Conservation (phyloP, 129 eudicot species). For the Gnaphalium uliginosum region DNA sequence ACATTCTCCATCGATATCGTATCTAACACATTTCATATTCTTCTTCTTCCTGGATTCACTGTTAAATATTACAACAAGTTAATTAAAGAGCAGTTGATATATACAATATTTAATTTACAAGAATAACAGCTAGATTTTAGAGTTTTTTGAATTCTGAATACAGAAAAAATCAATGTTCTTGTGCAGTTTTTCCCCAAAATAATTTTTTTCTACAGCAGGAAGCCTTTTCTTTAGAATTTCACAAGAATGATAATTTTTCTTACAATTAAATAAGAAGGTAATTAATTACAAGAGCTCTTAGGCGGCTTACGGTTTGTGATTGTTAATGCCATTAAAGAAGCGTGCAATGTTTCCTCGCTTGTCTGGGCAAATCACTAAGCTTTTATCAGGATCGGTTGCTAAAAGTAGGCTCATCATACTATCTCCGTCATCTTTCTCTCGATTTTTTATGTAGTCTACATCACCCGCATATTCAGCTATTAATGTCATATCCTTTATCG, state of each 20-base stretch:
- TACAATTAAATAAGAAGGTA: neutral
- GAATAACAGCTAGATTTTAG: neutral
- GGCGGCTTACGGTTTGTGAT: conserved; percentile 62
- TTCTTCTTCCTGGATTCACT: conserved; percentile 83
- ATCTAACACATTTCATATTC: conserved; percentile 81
- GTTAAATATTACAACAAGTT: conserved; percentile 27
- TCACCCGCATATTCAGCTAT: conserved; percentile 70
- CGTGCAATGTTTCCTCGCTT: conserved; percentile 91
- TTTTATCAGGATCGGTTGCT: conserved; percentile 54
- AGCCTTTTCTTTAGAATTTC: no score
- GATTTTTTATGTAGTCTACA: conserved; percentile 76
- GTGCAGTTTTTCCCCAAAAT: neutral
- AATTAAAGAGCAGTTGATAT: conserved; percentile 17
- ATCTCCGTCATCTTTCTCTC: conserved; percentile 79
- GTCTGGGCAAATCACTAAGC: conserved; percentile 86
- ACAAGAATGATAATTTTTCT: neutral
- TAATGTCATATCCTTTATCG: conserved; percentile 78
- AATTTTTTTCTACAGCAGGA: no score
- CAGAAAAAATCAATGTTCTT: neutral
- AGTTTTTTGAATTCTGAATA: neutral
- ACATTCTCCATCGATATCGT: conserved; percentile 73
- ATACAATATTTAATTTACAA: neutral
- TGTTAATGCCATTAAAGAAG: conserved; percentile 82
- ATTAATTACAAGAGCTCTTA: neutral
- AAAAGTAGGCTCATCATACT: conserved; percentile 92